Evolutionary conservation across 192 early-diverging fungal genomes (phyloP).

Genomic region (Ramicandelaber brevisporus): DNA sequence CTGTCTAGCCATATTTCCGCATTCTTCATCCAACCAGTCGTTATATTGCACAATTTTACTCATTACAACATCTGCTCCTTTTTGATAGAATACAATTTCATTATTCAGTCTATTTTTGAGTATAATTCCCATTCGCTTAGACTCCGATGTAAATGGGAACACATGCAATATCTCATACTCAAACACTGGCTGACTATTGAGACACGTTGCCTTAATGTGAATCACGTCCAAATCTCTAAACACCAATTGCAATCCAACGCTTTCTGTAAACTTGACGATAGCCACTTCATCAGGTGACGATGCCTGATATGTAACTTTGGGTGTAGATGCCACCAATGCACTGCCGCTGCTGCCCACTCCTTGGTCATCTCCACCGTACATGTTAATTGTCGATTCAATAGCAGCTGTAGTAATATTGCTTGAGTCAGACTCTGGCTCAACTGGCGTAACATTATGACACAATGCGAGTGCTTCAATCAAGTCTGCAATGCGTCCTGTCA

Average conservation of each 20-base stretch:
- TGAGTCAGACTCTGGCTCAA: slow-evolving; percentile 4
- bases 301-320: slow-evolving; percentile 61
- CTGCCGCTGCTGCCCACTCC: no score
- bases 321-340: slow-evolving; percentile 5
- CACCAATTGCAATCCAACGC: slow-evolving; percentile 59
- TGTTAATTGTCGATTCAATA: no score
- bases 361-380: slow-evolving; percentile 3
- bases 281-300: slow-evolving; percentile 93
- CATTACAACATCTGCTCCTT: slow-evolving; percentile 89
- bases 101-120: slow-evolving; percentile 33
- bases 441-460: slow-evolving; percentile 68
- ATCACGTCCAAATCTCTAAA: slow-evolving; percentile 48
- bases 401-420: no score
- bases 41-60: slow-evolving; percentile 64
- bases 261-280: slow-evolving; percentile 76
- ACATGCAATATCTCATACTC: slow-evolving; percentile 66
- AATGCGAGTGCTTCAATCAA: slow-evolving; percentile 68
- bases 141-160: slow-evolving; percentile 97
- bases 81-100: slow-evolving; percentile 75
- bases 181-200: slow-evolving; percentile 11
- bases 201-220: slow-evolving; percentile 23
- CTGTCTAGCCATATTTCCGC: slow-evolving; percentile 88
- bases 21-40: slow-evolving; percentile 95
- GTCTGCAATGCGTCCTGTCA: slow-evolving; percentile 61
- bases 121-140: slow-evolving; percentile 92